phyloP scores from a whole-genome alignment of 139 green algal genomes.

The Chlorella sp. region DNA sequence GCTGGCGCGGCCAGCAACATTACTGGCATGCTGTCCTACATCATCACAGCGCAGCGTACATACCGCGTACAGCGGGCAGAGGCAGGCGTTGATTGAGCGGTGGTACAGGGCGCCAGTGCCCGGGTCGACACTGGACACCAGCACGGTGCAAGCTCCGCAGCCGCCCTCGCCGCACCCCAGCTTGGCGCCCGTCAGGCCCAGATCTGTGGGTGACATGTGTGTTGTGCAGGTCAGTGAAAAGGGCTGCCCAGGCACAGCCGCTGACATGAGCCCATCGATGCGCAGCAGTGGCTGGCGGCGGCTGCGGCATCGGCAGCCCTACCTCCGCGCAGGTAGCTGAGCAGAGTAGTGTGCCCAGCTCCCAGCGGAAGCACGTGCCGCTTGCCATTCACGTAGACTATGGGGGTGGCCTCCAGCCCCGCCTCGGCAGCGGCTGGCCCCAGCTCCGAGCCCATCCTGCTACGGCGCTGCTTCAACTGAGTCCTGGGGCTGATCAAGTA shows the following conservation, averaged over 20 bases:
- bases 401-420: no score
- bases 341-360: slow-evolving; percentile 80
- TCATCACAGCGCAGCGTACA: no score
- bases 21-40: no score
- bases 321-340: slow-evolving; percentile 84
- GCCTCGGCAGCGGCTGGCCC: no score
- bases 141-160: slow-evolving; percentile 97
- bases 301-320: no score
- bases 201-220: slow-evolving; percentile 56
- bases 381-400: slow-evolving; percentile 90
- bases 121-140: slow-evolving; percentile 83
- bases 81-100: slow-evolving; percentile 93
- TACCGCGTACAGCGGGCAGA: slow-evolving; percentile 93
- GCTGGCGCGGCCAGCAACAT: no score
- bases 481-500: no score
- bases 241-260: not conserved
- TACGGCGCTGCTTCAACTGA: no score
- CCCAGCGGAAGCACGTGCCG: slow-evolving; percentile 74
- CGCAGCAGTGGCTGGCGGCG: not conserved
- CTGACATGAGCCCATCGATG: no score
- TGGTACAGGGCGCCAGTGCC: slow-evolving; percentile 65
- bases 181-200: slow-evolving; percentile 91
- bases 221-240: not conserved
- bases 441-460: no score
- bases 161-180: slow-evolving; percentile 97